Evolutionary conservation across 352 stramenopile species (phyloP).

Genomic region (Aphanomyces cochlioides): DNA sequence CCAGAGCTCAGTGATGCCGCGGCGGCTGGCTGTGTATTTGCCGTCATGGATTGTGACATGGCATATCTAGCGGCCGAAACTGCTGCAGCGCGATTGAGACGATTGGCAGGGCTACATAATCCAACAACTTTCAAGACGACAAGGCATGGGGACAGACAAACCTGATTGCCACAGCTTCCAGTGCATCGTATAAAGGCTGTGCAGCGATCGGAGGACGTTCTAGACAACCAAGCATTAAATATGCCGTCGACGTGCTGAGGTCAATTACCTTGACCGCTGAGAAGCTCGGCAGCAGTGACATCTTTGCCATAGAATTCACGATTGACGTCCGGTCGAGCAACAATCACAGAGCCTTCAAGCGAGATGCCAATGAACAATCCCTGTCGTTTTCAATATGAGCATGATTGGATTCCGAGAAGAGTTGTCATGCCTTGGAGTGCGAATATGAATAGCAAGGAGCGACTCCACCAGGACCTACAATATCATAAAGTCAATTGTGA

Average conservation of each 20-base stretch:
- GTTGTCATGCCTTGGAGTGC: constrained; percentile 53
- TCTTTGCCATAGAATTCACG: constrained; percentile 88
- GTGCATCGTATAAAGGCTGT: constrained; percentile 79
- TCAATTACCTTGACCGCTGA: constrained; percentile 43
- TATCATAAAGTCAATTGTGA: constrained; percentile 29
- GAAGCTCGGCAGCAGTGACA: constrained; percentile 60
- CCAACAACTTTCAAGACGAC: neutral
- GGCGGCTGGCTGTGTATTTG: neutral
- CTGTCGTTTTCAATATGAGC: constrained; percentile 16
- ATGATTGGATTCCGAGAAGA: neutral
- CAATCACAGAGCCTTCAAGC: constrained; percentile 86
- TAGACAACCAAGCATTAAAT: constrained; percentile 22
- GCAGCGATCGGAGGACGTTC: constrained; percentile 79
- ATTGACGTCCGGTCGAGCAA: constrained; percentile 89
- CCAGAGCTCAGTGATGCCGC: neutral
- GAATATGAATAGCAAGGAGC: constrained; percentile 91
- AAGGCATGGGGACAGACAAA: constrained; percentile 29
- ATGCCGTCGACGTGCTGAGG: neutral
- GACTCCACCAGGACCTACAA: constrained; percentile 39
- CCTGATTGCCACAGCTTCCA: constrained; percentile 63
- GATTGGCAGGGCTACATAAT: constrained; percentile 53
- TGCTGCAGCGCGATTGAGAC: constrained; percentile 40
- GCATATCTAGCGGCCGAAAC: constrained; percentile 1
- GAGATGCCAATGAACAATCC: constrained; percentile 87
- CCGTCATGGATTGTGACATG: constrained; percentile 4